Conservation (phyloP, 2,329 filamentous ascomycete species). For the Endocalyx cinctus region DNA sequence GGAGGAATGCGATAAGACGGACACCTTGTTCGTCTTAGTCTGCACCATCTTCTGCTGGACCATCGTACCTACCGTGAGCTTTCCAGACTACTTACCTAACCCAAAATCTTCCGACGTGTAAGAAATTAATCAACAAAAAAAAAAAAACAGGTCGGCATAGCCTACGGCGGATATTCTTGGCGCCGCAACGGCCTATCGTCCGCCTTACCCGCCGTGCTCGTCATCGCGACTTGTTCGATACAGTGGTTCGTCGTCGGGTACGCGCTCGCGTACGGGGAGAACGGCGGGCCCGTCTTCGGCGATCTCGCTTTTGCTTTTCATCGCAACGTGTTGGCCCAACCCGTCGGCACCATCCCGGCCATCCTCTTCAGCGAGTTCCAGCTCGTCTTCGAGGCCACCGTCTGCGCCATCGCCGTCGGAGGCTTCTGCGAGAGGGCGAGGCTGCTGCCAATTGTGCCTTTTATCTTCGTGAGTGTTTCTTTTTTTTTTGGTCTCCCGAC, state of each 20-base stretch:
- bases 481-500: no score
- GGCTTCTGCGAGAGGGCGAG: constrained; percentile 43
- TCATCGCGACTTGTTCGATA: constrained; percentile 42
- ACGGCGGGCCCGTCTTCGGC: constrained; percentile 39
- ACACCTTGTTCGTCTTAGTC: constrained; percentile 47
- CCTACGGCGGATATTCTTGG: constrained; percentile 45
- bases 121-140: no score
- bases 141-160: constrained; percentile 45
- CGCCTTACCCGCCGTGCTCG: constrained; percentile 42
- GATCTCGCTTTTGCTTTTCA: constrained; percentile 42
- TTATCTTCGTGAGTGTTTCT: constrained; percentile 33
- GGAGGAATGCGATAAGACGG: constrained; percentile 47
- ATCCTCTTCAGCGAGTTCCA: constrained; percentile 49
- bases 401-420: constrained; percentile 46
- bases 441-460: constrained; percentile 40
- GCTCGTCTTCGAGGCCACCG: constrained; percentile 43
- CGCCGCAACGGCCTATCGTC: constrained; percentile 42
- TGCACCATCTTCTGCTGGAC: constrained; percentile 48
- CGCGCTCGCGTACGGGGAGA: constrained; percentile 42
- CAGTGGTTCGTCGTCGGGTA: constrained; percentile 48
- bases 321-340: constrained; percentile 38
- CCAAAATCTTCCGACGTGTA: background rate
- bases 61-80: constrained; percentile 39
- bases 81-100: background rate
- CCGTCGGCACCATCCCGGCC: constrained; percentile 44